A percentile compares a stretch with the other conserved stretches of the same genome.
These are phyloP conservation scores for Zizania latifolia DNA, from an alignment of 176 grass and related monocot genomes.

Conservation along the genomic window DNA sequence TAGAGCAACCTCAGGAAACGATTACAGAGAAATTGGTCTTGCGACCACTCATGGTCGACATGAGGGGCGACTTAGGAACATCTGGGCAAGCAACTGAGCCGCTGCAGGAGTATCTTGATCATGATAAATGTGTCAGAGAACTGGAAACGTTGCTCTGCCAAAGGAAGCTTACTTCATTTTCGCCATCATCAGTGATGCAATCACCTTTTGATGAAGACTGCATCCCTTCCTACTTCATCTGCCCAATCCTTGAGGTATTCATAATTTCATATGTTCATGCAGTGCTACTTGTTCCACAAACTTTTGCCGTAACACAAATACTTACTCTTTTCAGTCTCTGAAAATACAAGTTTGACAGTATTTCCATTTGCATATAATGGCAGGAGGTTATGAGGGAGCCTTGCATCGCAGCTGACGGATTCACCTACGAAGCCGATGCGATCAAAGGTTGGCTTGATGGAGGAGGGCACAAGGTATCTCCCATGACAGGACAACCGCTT, in stretches of 20 bases:
- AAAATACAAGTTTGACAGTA: neutral
- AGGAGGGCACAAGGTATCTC: constrained; percentile 30
- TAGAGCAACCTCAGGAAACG: constrained; percentile 14
- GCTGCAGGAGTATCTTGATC: constrained; percentile 24
- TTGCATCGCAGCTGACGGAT: constrained; percentile 57
- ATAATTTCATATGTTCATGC: neutral
- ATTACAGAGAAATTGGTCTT: neutral
- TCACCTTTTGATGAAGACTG: constrained; percentile 23
- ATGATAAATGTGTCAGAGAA: constrained; percentile 2
- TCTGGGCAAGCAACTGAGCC: neutral
- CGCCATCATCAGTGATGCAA: constrained; percentile 40
- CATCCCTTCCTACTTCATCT: constrained; percentile 51
- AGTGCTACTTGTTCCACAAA: neutral
- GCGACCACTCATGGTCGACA: neutral
- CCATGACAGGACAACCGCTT: constrained; percentile 25
- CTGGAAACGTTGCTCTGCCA: constrained; percentile 13
- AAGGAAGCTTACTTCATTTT: constrained; percentile 26
- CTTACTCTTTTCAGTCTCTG: neutral
- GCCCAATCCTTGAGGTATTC: constrained; percentile 58
- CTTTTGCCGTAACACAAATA: neutral
- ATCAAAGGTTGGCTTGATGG: constrained; percentile 47
- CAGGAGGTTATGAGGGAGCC: constrained; percentile 66
- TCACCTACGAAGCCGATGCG: constrained; percentile 60
- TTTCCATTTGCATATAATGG: neutral
- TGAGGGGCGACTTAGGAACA: neutral